Conservation (phyloP, 768 basidiomycete genomes). For the Kwoniella sp. region DNA sequence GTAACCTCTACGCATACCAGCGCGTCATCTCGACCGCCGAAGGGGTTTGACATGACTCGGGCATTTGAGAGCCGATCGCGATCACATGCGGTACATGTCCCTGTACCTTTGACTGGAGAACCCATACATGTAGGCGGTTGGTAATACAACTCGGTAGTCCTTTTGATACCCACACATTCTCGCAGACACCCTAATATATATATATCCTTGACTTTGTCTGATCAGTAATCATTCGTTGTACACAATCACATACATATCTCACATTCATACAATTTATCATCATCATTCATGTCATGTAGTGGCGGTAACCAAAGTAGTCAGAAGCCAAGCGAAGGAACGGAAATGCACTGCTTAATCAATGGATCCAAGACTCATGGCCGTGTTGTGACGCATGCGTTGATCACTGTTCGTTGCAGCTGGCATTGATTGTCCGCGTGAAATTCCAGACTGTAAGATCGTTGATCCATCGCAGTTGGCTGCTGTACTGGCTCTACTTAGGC, state of each 20-base stretch:
- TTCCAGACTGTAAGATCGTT: too few relatives aligned
- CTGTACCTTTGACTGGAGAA: slow-evolving; percentile 19
- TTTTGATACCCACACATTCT: slow-evolving; percentile 1
- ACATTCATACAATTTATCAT: slow-evolving; percentile 8
- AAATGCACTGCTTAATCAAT: slow-evolving; percentile 9
- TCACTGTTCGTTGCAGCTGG: too few relatives aligned
- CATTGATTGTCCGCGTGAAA: too few relatives aligned
- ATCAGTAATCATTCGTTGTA: slow-evolving; percentile 15
- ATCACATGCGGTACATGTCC: slow-evolving; percentile 27
- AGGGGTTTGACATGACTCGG: slow-evolving; percentile 29
- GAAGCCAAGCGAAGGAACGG: neutral
- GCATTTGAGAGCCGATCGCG: slow-evolving; percentile 22
- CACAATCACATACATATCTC: slow-evolving; percentile 8
- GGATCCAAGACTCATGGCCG: too few relatives aligned
- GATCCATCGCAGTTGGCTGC: too few relatives aligned
- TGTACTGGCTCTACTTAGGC: too few relatives aligned
- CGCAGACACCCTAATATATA: slow-evolving; percentile 9
- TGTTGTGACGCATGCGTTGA: too few relatives aligned
- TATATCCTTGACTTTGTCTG: neutral
- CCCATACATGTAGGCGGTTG: slow-evolving; percentile 35
- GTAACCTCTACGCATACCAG: slow-evolving; percentile 21
- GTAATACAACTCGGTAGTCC: slow-evolving; percentile 10
- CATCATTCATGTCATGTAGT: neutral
- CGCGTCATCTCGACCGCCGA: slow-evolving; percentile 8
- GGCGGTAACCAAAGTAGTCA: slow-evolving; percentile 6